Evolutionary conservation across 306 rosid species (phyloP).

Genomic region (Alnus glutinosa): DNA sequence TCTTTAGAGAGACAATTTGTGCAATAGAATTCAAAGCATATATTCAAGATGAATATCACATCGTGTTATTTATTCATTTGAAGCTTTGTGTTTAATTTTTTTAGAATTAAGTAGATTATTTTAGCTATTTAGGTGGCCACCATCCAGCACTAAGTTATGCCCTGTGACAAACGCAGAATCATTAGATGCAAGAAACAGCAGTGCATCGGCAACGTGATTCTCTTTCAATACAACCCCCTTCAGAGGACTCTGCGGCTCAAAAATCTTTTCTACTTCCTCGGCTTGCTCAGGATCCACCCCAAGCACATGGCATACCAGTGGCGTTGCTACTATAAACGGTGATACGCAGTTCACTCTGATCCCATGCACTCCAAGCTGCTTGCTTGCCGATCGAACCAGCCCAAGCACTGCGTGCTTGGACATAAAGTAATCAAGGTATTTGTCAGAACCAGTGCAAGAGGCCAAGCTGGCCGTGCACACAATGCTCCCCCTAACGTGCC

Average conservation of each 20-base stretch:
- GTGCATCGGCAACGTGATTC: constrained; percentile 40
- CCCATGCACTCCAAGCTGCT: constrained; percentile 42
- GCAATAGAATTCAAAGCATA: too few relatives aligned
- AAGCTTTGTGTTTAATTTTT: too few relatives aligned
- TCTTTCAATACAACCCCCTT: constrained; percentile 43
- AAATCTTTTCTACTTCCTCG: not conserved
- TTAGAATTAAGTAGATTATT: not conserved
- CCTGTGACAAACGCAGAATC: constrained; percentile 44
- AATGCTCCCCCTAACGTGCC: constrained; percentile 47
- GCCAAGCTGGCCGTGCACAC: constrained; percentile 45
- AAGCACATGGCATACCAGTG: not conserved
- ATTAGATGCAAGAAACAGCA: constrained; percentile 38
- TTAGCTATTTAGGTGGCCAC: constrained; percentile 16
- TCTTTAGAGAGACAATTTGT: too few relatives aligned
- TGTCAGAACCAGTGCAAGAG: not conserved
- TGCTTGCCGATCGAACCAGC: constrained; percentile 43
- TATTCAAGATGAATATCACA: too few relatives aligned
- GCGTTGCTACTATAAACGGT: constrained; percentile 45
- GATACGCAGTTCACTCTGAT: constrained; percentile 59
- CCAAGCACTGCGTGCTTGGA: constrained; percentile 59
- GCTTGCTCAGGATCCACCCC: constrained; percentile 20
- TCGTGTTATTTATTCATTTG: too few relatives aligned
- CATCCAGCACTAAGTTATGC: constrained; percentile 48
- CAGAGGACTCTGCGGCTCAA: constrained; percentile 2
- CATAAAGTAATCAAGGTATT: constrained; percentile 34